These are phyloP conservation scores for Coprinopsis sp. DNA, from an alignment of 768 basidiomycete species.

Conservation along the genomic window DNA sequence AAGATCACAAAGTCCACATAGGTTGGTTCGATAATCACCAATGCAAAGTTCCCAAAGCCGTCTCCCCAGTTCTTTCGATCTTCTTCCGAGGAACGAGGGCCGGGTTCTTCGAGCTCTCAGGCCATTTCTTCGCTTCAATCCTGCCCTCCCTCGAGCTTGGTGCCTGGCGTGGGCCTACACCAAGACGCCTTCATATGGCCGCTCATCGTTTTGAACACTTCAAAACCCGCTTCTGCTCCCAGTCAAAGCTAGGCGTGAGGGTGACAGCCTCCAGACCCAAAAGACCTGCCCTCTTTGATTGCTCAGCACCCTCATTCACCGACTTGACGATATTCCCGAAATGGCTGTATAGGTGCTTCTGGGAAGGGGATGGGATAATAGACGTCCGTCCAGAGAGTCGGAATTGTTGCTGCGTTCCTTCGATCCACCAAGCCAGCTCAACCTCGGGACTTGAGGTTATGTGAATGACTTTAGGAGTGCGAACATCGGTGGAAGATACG, in stretches of 20 bases:
- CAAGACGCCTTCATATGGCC: slow-evolving; percentile 66
- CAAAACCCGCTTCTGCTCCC: slow-evolving; percentile 63
- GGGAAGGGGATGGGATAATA: slow-evolving; percentile 48
- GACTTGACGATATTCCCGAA: neutral
- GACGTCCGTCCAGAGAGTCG: slow-evolving; percentile 57
- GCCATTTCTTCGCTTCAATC: slow-evolving; percentile 65
- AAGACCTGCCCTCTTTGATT: slow-evolving; percentile 29
- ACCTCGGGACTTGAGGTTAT: slow-evolving; percentile 44
- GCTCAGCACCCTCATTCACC: slow-evolving; percentile 9
- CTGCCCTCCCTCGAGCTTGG: slow-evolving; percentile 34
- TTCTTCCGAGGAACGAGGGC: slow-evolving; percentile 26
- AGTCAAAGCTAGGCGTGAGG: slow-evolving; percentile 44
- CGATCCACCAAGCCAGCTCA: slow-evolving; percentile 75
- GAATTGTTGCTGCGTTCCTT: slow-evolving; percentile 64
- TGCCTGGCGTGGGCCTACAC: slow-evolving; percentile 66
- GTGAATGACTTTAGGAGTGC: slow-evolving; percentile 63
- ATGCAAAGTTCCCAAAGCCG: slow-evolving; percentile 64
- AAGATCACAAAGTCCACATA: slow-evolving; percentile 70
- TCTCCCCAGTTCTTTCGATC: slow-evolving; percentile 43
- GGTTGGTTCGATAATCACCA: slow-evolving; percentile 66
- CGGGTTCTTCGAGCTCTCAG: slow-evolving; percentile 46
- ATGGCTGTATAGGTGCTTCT: slow-evolving; percentile 15
- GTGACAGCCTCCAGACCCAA: slow-evolving; percentile 25
- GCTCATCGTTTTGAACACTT: slow-evolving; percentile 56
- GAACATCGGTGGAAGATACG: slow-evolving; percentile 65